Evolutionary conservation across 768 basidiomycete species (phyloP).

Genomic region (Pleurotus ostreatus): DNA sequence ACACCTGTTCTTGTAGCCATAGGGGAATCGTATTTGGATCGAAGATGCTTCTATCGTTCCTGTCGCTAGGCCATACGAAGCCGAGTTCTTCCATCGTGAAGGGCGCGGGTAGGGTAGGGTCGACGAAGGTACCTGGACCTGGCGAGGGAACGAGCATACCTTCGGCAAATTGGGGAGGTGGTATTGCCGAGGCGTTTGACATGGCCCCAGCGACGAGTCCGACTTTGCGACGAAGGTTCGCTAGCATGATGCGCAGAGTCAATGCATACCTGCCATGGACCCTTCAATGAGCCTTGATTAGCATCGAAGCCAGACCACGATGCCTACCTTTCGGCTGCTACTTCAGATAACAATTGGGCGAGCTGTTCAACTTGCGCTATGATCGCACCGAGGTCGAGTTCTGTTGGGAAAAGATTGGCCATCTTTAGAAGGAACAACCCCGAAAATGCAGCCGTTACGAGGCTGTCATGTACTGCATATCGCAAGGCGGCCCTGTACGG

Average conservation of each 20-base stretch:
- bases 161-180: constrained; percentile 48
- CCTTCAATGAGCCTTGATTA: too few relatives aligned
- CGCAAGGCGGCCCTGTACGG: constrained; percentile 71
- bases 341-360: constrained; percentile 85
- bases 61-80: constrained; percentile 63
- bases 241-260: constrained; percentile 89
- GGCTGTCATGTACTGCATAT: constrained; percentile 90
- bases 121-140: constrained; percentile 36
- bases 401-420: constrained; percentile 87
- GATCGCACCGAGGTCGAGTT: constrained; percentile 74
- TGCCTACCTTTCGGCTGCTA: constrained; percentile 81
- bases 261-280: constrained; percentile 65
- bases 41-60: constrained; percentile 59
- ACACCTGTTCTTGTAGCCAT: constrained; percentile 89
- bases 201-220: constrained; percentile 52
- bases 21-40: constrained; percentile 80
- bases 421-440: constrained; percentile 91
- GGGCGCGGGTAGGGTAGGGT: constrained; percentile 46
- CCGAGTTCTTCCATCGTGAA: constrained; percentile 87
- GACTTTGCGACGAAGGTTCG: constrained; percentile 85
- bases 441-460: constrained; percentile 89
- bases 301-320: too few relatives aligned
- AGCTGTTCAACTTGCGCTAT: constrained; percentile 86
- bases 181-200: constrained; percentile 46
- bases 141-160: constrained; percentile 57